phyloP scores from a whole-genome alignment of 139 green algal genomes.

The Picochlorum costavermella region DNA sequence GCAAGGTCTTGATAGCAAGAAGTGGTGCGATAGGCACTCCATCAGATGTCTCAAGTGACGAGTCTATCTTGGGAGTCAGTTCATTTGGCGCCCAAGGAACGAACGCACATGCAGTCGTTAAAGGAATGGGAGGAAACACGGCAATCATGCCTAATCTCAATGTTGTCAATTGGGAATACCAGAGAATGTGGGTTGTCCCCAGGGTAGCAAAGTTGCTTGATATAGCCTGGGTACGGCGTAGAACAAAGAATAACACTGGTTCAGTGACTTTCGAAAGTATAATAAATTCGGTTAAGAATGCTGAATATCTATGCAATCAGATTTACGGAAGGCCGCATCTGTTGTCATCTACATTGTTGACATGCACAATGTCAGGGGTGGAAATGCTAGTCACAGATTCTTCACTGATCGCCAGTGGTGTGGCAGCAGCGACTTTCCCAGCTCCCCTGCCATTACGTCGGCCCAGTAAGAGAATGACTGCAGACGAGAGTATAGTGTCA shows the following conservation, averaged over 20 bases:
- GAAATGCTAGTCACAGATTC: constrained; percentile 1
- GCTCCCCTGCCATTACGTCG: neutral
- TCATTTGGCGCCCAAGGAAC: constrained; percentile 61
- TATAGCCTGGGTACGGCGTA: neutral
- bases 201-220: neutral
- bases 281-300: neutral
- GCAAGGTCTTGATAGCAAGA: constrained; percentile 22
- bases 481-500: neutral
- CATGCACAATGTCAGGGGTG: neutral
- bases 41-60: neutral
- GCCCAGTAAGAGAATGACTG: neutral
- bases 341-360: neutral
- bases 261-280: neutral
- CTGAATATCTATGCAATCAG: neutral
- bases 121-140: neutral
- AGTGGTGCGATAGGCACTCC: constrained; percentile 19
- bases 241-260: constrained; percentile 1
- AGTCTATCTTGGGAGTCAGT: constrained; percentile 40
- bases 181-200: neutral
- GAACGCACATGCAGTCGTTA: constrained; percentile 51
- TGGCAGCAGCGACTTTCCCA: neutral
- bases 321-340: constrained; percentile 2
- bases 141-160: no score
- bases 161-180: neutral
- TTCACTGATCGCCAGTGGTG: neutral